Evolutionary conservation across 75 land plant genomes (phyloP).

Genomic region (Cunninghamia lanceolata): DNA sequence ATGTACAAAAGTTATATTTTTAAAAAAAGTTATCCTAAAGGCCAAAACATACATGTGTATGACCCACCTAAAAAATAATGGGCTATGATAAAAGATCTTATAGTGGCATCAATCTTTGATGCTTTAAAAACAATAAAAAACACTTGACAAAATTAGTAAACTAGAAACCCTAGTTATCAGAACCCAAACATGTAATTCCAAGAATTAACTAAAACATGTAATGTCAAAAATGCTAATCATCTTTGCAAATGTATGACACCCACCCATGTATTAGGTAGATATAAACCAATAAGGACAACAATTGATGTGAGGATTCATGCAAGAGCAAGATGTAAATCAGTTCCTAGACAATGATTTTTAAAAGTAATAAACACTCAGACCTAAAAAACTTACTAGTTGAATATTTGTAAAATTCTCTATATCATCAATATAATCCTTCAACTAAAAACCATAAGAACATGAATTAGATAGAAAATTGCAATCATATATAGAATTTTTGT

Average conservation of each 20-base stretch:
- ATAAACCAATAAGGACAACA: background rate
- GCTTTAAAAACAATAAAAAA: too few relatives aligned
- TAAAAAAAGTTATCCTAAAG: too few relatives aligned
- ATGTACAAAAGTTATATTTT: too few relatives aligned
- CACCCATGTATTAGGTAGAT: background rate
- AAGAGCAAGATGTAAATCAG: background rate
- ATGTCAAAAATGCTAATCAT: background rate
- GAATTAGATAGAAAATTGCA: background rate
- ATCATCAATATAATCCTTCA: slow-evolving; percentile 88
- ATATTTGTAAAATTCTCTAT: slow-evolving; percentile 94
- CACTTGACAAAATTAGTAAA: too few relatives aligned
- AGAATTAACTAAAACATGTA: background rate
- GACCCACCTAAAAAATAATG: too few relatives aligned
- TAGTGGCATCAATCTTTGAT: too few relatives aligned
- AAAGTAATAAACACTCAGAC: slow-evolving; percentile 3
- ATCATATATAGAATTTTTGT: background rate
- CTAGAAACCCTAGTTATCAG: too few relatives aligned
- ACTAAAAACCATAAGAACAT: slow-evolving; percentile 34
- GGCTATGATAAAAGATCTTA: too few relatives aligned
- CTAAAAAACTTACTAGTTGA: slow-evolving; percentile 61
- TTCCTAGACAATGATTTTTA: background rate
- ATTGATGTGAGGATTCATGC: background rate
- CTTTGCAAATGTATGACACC: background rate
- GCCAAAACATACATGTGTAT: too few relatives aligned
- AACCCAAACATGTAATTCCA: slow-evolving; percentile 46